Percentiles rank a stretch among this genome's conserved stretches.
Conservation (phyloP, 176 grass and related monocot species). For the Oryza nivara region DNA sequence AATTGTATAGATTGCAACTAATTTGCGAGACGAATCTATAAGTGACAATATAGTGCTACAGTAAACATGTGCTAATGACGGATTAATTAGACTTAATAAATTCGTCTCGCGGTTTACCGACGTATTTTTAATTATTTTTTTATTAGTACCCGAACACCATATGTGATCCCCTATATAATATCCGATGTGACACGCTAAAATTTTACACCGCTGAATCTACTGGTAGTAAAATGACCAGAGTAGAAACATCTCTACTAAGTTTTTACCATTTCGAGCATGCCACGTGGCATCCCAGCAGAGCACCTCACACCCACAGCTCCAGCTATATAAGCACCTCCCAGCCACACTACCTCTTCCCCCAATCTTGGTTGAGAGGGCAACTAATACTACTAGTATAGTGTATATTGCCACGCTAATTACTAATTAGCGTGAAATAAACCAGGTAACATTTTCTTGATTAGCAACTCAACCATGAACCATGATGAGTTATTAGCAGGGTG, state of each 20-base stretch:
- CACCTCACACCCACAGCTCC: not conserved
- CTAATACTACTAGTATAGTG: not conserved
- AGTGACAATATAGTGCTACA: no score
- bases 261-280: constrained; percentile 21
- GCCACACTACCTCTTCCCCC: not conserved
- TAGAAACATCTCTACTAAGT: not conserved
- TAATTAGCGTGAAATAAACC: not conserved
- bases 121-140: no score
- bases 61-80: no score
- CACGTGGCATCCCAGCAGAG: not conserved
- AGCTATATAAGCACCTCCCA: constrained; percentile 11
- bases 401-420: not conserved
- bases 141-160: no score
- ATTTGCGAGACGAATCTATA: no score
- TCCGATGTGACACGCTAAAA: no score
- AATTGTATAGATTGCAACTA: no score
- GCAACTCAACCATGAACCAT: not conserved
- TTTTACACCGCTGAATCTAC: no score
- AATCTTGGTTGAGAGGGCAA: constrained; percentile 11
- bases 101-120: no score
- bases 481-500: no score
- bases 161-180: no score
- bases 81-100: no score
- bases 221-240: not conserved
- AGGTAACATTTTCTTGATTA: not conserved